Base-by-base conservation (phyloP, 2,329 filamentous ascomycete genomes). In the Colletotrichum magnum region DNA sequence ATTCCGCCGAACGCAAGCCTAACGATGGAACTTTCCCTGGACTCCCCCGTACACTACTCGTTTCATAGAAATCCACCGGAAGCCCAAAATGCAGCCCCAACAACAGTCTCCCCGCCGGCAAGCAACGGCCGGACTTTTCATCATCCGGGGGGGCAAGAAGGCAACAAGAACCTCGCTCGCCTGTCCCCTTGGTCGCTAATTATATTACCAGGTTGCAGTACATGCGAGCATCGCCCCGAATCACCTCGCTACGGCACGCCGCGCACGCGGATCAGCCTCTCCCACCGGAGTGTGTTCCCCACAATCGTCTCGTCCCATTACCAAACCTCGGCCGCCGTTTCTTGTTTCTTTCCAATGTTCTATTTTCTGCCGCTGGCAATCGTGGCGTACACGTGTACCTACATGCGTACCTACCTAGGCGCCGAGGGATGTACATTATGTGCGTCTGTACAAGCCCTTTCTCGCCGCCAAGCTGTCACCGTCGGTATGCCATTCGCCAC, bases 401-500 rank as follows among this genome's bases (percentile, higher is more conserved):
- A 32, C 50, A 51, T 21, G 47, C 18, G 47, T 51, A 51, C 18
- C n/a, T 45, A n/a, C 43, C 21, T 24, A n/a, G 10, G 43, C n/a
- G 43, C n/a, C 32, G 32, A 36, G 7, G 32, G 7, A 36, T 36
- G 10, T 3, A 7, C 3, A 7, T 10, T 36, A 36, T 10, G 32
- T 10, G 32, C 32, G 32, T 36, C 13, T 43, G 24, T 48, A 50
- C 57, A 43, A 24, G 45, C 32, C 21, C 21, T 15, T 15, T 41
- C 52, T 16, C 36, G 28, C 39, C 41, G 51, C 59, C 51, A 18
- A 26, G 28, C 53, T 52, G 54, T 45, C 62, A 50, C 50, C 50
- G 41, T 66, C n/a, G 24, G 28, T 45, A 26, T 15, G 21, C 58
- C 48, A 61, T 66, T 61, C 63, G 57, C 21, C 41, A n/a, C 28